Base-by-base conservation (phyloP, 2,329 filamentous ascomycete genomes). In the Venturia asperata region DNA sequence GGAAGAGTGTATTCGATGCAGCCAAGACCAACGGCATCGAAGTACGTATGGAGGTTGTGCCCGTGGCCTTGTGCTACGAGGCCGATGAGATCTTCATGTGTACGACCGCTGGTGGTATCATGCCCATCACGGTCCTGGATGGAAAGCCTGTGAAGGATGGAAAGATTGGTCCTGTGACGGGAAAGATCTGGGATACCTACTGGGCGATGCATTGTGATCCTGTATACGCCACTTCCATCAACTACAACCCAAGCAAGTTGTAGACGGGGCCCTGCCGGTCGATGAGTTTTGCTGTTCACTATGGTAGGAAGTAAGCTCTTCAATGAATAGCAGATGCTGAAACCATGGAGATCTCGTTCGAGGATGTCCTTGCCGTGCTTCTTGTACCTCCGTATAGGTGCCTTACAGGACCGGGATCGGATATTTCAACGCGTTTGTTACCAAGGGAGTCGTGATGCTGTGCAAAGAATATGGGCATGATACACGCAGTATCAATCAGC, bases 41-140 rank as follows among this genome's bases (percentile, higher is more conserved):
- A 34, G 71, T 79, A 5, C 74, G 72, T 3, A 64, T 77, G 37
- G 77, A 81, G 68, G 66, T 74, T 34, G 77, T 82, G 4, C 79
- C 79, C 0, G 71, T 80, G 0, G 73, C 78, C 17, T 11, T 73
- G 43, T 74, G 72, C 0, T 82, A 81, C 60, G 62, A 75, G 7
- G 71, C 73, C 0, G 81, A 83, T 65, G 81, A 83, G 71, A 75
- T 82, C 5, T 77, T 83, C 39, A 82, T 82, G 80, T 81, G 76
- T 66, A 83, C 81, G 0, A 83, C 81, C 17, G 81, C 81, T 0
- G 81, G 81, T 1, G 81, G 81, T 0, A 76, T 83, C 21, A 83
- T 83, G 80, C 81, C 80, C 0, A 81, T 83, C 34, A 81, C 79
- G 0, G 66, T 64, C 0, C 70, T 83, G 2, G 81, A 83, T 68